Conservation (phyloP, 176 grass and related monocot species). For the Themeda triandra region DNA sequence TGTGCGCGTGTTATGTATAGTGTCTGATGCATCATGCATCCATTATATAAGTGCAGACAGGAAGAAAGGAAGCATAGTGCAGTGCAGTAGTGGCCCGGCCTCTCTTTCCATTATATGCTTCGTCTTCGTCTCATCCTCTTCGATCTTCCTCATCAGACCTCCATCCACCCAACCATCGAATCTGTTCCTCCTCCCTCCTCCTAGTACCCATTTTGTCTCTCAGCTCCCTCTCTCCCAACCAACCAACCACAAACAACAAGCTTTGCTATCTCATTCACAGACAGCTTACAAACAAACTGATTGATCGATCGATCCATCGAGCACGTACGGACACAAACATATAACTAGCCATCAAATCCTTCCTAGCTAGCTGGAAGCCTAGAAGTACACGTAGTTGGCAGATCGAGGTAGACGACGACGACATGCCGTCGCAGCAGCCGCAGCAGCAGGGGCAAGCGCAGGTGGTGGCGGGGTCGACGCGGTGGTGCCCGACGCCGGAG, state of each 20-base stretch:
- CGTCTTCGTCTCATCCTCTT: background rate
- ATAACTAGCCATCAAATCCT: too few relatives aligned
- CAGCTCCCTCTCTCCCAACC: background rate
- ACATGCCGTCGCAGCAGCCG: conserved; percentile 18
- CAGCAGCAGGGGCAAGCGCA: background rate
- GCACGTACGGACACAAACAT: too few relatives aligned
- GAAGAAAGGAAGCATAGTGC: background rate
- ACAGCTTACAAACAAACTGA: background rate
- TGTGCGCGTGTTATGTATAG: background rate
- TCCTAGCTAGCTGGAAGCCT: too few relatives aligned
- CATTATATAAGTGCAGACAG: conserved; percentile 27
- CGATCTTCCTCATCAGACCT: background rate
- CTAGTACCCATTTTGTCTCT: conserved; percentile 33
- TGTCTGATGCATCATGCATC: background rate
- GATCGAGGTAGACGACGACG: background rate
- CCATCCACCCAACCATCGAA: background rate
- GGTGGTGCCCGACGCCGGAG: conserved; percentile 98
- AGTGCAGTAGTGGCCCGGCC: background rate
- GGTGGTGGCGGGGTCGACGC: conserved; percentile 41
- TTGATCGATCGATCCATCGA: background rate
- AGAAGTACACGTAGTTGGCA: too few relatives aligned
- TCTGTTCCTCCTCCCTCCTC: background rate
- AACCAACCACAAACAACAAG: background rate
- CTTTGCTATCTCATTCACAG: background rate
- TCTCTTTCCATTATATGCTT: background rate